Evolutionary conservation across 179 eudicot genomes (phyloP).

Genomic region (Nepenthes alata): DNA sequence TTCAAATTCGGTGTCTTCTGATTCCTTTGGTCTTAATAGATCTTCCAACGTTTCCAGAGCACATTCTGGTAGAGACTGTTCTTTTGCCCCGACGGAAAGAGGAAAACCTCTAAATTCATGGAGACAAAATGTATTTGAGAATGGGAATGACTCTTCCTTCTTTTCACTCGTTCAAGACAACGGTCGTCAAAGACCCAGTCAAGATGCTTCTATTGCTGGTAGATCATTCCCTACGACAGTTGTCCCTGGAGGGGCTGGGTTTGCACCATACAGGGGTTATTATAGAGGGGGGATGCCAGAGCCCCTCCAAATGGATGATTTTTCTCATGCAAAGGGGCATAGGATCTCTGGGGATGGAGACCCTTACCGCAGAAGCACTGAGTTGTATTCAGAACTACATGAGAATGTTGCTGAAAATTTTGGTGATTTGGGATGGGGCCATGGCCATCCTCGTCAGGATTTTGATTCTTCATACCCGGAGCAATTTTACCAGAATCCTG

Average conservation of each 20-base stretch:
- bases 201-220: constrained; percentile 46
- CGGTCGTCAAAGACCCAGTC: constrained; percentile 44
- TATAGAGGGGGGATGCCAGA: constrained; percentile 43
- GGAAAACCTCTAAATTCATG: constrained; percentile 54
- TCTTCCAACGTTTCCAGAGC: constrained; percentile 38
- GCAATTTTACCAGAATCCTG: constrained; percentile 44
- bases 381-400: constrained; percentile 43
- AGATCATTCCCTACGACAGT: constrained; percentile 50
- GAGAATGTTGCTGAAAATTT: constrained; percentile 41
- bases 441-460: constrained; percentile 37
- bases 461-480: constrained; percentile 39
- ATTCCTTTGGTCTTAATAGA: constrained; percentile 42
- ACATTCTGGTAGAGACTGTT: constrained; percentile 34
- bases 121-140: constrained; percentile 63
- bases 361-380: constrained; percentile 33
- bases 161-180: constrained; percentile 42
- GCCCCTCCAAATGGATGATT: constrained; percentile 37
- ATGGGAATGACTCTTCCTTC: constrained; percentile 42
- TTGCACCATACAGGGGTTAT: constrained; percentile 40
- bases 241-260: constrained; percentile 44
- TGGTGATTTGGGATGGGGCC: constrained; percentile 59
- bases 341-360: constrained; percentile 44
- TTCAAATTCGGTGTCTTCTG: constrained; percentile 54
- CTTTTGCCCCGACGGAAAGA: constrained; percentile 46
- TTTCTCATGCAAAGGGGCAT: constrained; percentile 41